phyloP scores from a whole-genome alignment of 345 rosid genomes.

The Euphorbia pulcherrima region DNA sequence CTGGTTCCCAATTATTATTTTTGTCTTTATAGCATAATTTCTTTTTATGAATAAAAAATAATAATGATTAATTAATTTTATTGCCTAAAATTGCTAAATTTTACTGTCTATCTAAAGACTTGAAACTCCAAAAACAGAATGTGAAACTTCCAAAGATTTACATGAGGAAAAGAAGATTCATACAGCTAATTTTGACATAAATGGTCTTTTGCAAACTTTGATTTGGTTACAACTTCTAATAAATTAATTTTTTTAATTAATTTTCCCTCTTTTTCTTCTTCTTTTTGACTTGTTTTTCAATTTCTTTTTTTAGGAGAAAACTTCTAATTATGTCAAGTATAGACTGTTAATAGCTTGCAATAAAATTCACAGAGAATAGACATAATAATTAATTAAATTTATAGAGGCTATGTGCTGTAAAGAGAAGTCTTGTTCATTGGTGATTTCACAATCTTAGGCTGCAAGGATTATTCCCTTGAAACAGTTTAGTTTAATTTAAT shows the following conservation, averaged over 20 bases:
- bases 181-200: not conserved
- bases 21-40: not conserved
- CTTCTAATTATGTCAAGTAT: not conserved
- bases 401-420: constrained; percentile 2
- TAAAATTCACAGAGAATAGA: not conserved
- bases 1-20: not conserved
- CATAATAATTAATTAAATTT: not conserved
- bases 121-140: not conserved
- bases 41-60: not conserved
- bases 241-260: too few species aligned
- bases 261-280: not conserved
- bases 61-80: not conserved
- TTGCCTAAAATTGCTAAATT: not conserved
- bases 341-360: not conserved
- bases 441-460: constrained; percentile 1
- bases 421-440: not conserved
- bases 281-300: not conserved
- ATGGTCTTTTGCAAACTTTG: not conserved
- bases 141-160: constrained; percentile 3
- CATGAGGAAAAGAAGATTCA: not conserved
- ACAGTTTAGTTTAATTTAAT: too few species aligned
- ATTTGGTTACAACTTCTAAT: not conserved
- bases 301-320: not conserved
- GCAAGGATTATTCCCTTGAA: not conserved
- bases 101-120: not conserved